Conservation (phyloP, 495 filamentous ascomycete species). For the Elaphomyces granulatus region DNA sequence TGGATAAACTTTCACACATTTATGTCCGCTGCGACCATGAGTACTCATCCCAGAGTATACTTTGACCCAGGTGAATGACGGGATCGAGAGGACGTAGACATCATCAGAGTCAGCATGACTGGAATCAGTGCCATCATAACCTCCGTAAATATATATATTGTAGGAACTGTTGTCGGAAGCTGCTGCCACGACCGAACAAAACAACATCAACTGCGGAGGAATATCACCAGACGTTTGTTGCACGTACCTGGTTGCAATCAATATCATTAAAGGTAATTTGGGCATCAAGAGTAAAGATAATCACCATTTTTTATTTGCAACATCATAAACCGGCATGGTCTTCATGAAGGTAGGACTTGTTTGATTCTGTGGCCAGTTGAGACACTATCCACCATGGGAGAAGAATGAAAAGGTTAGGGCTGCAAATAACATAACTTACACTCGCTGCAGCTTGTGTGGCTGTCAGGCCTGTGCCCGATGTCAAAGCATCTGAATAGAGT, state of each 20-base stretch:
- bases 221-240: slow-evolving; percentile 33
- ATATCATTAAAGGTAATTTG: background rate
- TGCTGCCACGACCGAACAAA: slow-evolving; percentile 43
- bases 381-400: no score
- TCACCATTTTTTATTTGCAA: slow-evolving; percentile 19
- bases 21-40: slow-evolving; percentile 41
- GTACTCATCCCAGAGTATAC: slow-evolving; percentile 25
- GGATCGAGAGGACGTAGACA: slow-evolving; percentile 51
- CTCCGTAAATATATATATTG: slow-evolving; percentile 54
- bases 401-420: background rate
- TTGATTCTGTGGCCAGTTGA: background rate
- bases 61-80: slow-evolving; percentile 53
- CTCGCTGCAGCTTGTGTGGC: background rate
- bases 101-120: slow-evolving; percentile 33
- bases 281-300: background rate
- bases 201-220: slow-evolving; percentile 34
- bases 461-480: slow-evolving; percentile 1
- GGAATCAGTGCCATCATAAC: slow-evolving; percentile 35
- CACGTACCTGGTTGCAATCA: slow-evolving; percentile 13
- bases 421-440: slow-evolving; percentile 2
- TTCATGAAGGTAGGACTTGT: slow-evolving; percentile 38
- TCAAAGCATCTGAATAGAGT: slow-evolving; percentile 28
- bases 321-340: slow-evolving; percentile 45
- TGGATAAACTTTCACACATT: slow-evolving; percentile 47
- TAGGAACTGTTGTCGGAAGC: slow-evolving; percentile 39